Evolutionary conservation across 768 basidiomycete species (phyloP), one percentile per base, ranked within the genome.

Genomic region (Coprinopsis sp.): DNA sequence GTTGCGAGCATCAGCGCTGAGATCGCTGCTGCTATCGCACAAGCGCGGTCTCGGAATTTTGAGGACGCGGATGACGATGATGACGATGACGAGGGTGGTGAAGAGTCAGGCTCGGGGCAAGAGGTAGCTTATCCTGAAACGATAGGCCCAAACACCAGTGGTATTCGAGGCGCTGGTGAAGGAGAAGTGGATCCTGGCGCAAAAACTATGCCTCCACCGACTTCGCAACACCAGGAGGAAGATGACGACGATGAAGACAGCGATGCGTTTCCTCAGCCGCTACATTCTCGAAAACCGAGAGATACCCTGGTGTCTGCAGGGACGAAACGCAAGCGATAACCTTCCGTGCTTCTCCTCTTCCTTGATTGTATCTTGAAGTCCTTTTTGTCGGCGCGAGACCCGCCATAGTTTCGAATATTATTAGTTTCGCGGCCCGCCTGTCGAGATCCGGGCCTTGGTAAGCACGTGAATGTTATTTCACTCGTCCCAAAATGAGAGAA

Each of bases 1-100:
- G 80, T 87, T 14, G 84, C 83, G n/a, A 84, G 77, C 49, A 84
- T 90, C 52, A 87, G 84, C 47, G 84, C 82, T 4, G 87, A 86
- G 59, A 83, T 90, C 50, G 87, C 86, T 7, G 85, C 85, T 21
- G 84, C 84, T 1, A 82, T 91, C 52, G 87, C 84, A 3, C 81
- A 87, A 54, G 82, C 82, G 3, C 82, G 82, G 42, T 77, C 81
- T 13, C 76, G 76, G 38, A 67, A 69, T n/a, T 78, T 75, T 36
- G 77, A 76, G 36, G 79, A 74, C 4, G 77, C 77, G 18, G 78
- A 82, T 14, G 81, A 66, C 13, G 72, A 68, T 1, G 71, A 75
- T 11, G 70, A 68, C 1, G 72, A 55, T 58, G 73, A 75, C n/a
- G 77, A 78, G 18, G 81, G 65, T 41, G 70, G 61, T 18, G 72